Conservation (phyloP, 768 basidiomycete genomes). For the Trametes coccinea region DNA sequence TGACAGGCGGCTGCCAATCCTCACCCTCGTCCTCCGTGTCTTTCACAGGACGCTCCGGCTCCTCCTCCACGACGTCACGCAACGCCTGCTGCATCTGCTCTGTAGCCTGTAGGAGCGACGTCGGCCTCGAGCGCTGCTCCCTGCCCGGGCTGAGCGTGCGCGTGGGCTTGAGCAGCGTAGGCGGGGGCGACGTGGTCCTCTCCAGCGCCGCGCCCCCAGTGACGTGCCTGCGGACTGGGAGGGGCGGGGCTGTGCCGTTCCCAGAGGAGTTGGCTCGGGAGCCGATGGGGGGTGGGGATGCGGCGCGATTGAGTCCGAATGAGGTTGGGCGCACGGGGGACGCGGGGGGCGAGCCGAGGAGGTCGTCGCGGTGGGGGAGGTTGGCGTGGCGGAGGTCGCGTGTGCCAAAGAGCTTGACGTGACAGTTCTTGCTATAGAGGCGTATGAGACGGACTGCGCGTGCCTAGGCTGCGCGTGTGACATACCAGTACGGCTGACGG, state of each 20-base stretch:
- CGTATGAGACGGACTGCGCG: not conserved
- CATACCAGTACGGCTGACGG: conserved; percentile 48
- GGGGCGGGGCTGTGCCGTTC: conserved; percentile 18
- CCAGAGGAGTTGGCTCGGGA: conserved; percentile 13
- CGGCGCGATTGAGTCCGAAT: conserved; percentile 25
- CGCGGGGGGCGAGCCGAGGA: conserved; percentile 31
- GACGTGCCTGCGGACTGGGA: conserved; percentile 28
- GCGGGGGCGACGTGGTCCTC: conserved; percentile 25
- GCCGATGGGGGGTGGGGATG: conserved; percentile 21
- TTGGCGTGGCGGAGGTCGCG: conserved; percentile 72
- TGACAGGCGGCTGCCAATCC: conserved; percentile 11
- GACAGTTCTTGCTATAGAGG: conserved; percentile 71
- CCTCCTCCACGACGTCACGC: conserved; percentile 6
- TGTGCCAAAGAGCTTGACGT: conserved; percentile 78
- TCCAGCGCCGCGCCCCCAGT: conserved; percentile 28
- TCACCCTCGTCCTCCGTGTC: not conserved
- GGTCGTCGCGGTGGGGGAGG: conserved; percentile 51
- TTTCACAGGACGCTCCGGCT: not conserved
- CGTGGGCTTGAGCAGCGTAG: conserved; percentile 42
- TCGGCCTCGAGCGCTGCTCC: conserved; percentile 8
- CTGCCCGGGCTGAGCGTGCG: conserved; percentile 38
- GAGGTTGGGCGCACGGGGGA: conserved; percentile 35
- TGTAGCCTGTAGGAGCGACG: conserved; percentile 11
- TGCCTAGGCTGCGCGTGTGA: not conserved
- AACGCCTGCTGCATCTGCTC: conserved; percentile 10